phyloP scores from a whole-genome alignment of 345 rosid species.

The Lepidium didymum region DNA sequence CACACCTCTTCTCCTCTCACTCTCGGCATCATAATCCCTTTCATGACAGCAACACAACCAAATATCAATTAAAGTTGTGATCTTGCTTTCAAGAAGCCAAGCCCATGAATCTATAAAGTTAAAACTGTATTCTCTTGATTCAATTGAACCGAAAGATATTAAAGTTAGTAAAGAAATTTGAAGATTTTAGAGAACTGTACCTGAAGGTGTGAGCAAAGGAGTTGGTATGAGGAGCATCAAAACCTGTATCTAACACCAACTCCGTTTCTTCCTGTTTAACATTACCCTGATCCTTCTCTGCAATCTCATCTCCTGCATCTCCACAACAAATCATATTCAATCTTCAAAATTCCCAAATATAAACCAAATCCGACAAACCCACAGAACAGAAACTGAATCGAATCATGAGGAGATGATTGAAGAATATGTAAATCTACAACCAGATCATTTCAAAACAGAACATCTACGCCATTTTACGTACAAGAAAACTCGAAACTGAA shows the following conservation, averaged over 20 bases:
- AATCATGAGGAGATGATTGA: neutral
- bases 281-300: constrained; percentile 33
- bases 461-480: neutral
- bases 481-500: neutral
- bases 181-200: constrained; percentile 20
- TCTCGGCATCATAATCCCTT: constrained; percentile 75
- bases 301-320: constrained; percentile 28
- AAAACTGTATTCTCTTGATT: neutral
- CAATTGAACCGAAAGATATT: neutral
- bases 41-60: neutral
- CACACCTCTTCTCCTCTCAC: constrained; percentile 63
- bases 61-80: neutral
- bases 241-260: constrained; percentile 44
- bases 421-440: neutral
- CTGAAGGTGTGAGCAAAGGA: constrained; percentile 87
- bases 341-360: neutral
- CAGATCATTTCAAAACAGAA: neutral
- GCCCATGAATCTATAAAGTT: too few species aligned
- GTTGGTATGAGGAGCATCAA: constrained; percentile 54
- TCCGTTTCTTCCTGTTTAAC: constrained; percentile 33
- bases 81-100: neutral
- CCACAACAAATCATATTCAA: neutral
- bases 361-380: neutral
- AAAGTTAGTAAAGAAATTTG: neutral
- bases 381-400: neutral